Evolutionary conservation across 1,284 basidiomycete species (phyloP), one percentile per base, ranked within the genome.

Genomic region (Ceratobasidium sp.): DNA sequence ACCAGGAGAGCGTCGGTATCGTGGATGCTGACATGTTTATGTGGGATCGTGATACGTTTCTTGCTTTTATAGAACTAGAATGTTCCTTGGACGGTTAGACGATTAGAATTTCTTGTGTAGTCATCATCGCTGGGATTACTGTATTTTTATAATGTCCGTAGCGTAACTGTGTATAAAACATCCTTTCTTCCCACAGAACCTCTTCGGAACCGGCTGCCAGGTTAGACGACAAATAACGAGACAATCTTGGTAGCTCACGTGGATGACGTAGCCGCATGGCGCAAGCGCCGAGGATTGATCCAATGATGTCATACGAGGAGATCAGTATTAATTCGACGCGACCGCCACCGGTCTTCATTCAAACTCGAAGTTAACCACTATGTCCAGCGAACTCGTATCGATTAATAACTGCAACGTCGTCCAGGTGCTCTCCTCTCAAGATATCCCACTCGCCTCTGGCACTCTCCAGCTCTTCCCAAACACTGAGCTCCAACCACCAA

Each of bases 361-460:
- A 15, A 51, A 51, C 49, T 4, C 4, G 40, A 61, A 55, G 15
- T 53, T 4, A 20, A 53, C 23, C n/a, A 26, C 42, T 44, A 76
- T 76, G 73, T 64, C 73, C n/a, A 40, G 9, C 12, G 42, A 51
- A 49, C 49, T 66, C 6, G 61, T 76, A 9, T 55, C 73, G 2
- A 66, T 76, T 51, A 49, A 76, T 9, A 55, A 76, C 49, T 76
- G 73, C 39, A 66, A 26, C 6, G 26, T 33, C 23, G 73, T 76
- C 3, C 73, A 76, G 44, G 73, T 76, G 9, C 33, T 76, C 12
- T 18, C 73, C 5, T 39, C 71, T 20, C 58, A 66, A 46, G 61
- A 76, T n/a, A 49, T 67, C 15, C 73, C 73, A 2, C 61, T 76
- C 33, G 60, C 73, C 2, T 53, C 33, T 49, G 73, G 73, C 3